These are phyloP conservation scores for Saccharomyces kudriavzevii DNA, from an alignment of 805 yeast species.

Conservation along the genomic window DNA sequence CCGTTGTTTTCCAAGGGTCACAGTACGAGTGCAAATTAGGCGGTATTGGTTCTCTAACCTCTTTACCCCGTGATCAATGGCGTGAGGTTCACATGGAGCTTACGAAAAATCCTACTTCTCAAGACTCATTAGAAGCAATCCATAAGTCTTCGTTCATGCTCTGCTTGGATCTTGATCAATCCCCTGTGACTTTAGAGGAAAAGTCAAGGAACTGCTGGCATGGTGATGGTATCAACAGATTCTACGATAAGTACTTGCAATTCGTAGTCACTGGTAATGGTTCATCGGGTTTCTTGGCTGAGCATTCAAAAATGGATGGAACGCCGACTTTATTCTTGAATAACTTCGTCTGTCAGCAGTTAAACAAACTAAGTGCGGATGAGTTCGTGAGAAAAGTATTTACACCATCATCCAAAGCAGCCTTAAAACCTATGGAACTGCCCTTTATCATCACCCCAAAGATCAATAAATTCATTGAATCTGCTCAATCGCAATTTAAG, in stretches of 20 bases:
- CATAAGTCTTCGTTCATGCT: conserved; percentile 73
- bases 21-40: conserved; percentile 16
- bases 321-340: conserved; percentile 88
- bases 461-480: conserved; percentile 42
- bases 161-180: conserved; percentile 57
- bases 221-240: conserved; percentile 89
- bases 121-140: conserved; percentile 54
- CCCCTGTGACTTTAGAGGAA: conserved; percentile 73
- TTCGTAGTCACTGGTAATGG: conserved; percentile 76
- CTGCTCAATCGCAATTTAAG: conserved; percentile 51
- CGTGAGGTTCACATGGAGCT: conserved; percentile 51
- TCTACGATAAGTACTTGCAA: conserved; percentile 86
- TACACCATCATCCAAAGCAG: conserved; percentile 16
- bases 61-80: conserved; percentile 83
- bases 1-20: conserved; percentile 39
- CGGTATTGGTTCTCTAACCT: conserved; percentile 72
- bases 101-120: conserved; percentile 51
- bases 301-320: conserved; percentile 97
- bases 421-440: conserved; percentile 20
- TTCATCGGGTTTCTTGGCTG: conserved; percentile 87
- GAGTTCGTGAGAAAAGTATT: conserved; percentile 16
- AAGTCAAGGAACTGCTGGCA: conserved; percentile 86
- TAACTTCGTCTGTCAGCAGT: conserved; percentile 56
- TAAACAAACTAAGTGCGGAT: conserved; percentile 39
- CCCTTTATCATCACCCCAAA: conserved; percentile 52